Evolutionary conservation across 768 basidiomycete genomes (phyloP).

Genomic region (Jaapia argillacea): DNA sequence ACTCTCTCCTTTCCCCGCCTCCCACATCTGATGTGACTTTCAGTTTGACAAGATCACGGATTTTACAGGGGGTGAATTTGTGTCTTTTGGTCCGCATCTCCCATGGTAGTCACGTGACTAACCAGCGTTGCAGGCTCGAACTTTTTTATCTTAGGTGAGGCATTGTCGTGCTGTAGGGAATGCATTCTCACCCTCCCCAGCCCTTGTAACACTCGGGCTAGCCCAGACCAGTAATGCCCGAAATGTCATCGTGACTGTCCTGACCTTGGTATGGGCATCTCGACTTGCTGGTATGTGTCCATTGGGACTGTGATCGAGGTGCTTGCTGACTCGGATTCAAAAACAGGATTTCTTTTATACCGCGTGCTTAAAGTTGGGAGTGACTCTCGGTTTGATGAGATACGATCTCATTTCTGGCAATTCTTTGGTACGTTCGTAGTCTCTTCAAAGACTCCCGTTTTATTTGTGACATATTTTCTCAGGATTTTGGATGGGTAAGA

Average conservation of each 20-base stretch:
- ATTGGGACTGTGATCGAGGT: not conserved
- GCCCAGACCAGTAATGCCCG: conserved; percentile 53
- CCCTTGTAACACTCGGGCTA: conserved; percentile 48
- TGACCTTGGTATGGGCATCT: conserved; percentile 62
- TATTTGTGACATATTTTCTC: too few species aligned
- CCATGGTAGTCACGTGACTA: not conserved
- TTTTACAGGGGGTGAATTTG: conserved; percentile 42
- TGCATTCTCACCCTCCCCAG: conserved; percentile 16
- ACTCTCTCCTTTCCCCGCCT: too few species aligned
- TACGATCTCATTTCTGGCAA: conserved; percentile 54
- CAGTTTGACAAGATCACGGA: conserved; percentile 70
- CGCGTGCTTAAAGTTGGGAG: conserved; percentile 61
- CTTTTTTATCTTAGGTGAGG: conserved; percentile 49
- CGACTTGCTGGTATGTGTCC: conserved; percentile 37
- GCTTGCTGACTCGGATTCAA: not conserved
- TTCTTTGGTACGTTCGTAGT: conserved; percentile 34
- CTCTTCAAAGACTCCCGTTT: not conserved
- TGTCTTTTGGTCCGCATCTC: conserved; percentile 2
- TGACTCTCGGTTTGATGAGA: conserved; percentile 59
- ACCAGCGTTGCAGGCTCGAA: conserved; percentile 37
- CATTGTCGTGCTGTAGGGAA: conserved; percentile 3
- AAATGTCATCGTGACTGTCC: conserved; percentile 42
- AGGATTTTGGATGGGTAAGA: conserved; percentile 47
- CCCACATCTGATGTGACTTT: too few species aligned
- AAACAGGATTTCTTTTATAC: conserved; percentile 49